Base-by-base conservation (phyloP, 169 alveolate genomes). In the Eimeria maxima region DNA sequence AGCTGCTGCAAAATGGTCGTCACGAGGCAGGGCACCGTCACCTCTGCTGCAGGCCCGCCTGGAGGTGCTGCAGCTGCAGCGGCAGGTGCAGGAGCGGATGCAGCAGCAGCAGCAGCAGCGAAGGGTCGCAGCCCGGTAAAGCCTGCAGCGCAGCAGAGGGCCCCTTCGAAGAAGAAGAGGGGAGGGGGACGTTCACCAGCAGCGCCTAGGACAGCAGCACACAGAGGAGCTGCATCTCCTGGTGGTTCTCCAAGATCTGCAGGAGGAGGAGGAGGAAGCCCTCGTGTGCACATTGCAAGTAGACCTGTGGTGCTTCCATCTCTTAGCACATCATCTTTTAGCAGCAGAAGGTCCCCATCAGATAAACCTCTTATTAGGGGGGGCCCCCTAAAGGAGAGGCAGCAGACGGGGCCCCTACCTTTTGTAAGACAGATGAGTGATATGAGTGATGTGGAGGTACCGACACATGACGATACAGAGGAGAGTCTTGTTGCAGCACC, bases 361-460 rank as follows among this genome's bases (percentile, higher is more conserved):
- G 50, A 53, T 50, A 57, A 78, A 78, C 78, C 78, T 57, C 92
- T 55, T 7, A 20, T 8, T 60, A 53, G 29, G 57, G 63, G 57
- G 50, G 73, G 55, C 38, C 24, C 24, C 29, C 76, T 84, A 50
- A 45, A 16, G 44, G 71, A 84, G 47, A 84, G 92, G 55, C 92
- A 29, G 92, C 92, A 84, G 74, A 84, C 92, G 92, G 92, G 92
- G 76, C 92, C 76, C 78, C 92, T 84, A 11, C 92, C 92, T 6
- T 57, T 84, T n/a, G 92, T 84, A 11, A 55, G 76, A 22, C 55
- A 55, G 14, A 84, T 84, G 92, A 84, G 92, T 78, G 44, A 57
- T n/a, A 84, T 84, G 92, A 55, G 92, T 57, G 67, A 53, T 47
- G 6, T 42, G 11, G 50, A n/a, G 22, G 57, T 7, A 38, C 13